Percentiles rank a stretch among this genome's conserved stretches.
phyloP scores from a whole-genome alignment of 495 filamentous ascomycete species.

The Lineolata rhizophorae region DNA sequence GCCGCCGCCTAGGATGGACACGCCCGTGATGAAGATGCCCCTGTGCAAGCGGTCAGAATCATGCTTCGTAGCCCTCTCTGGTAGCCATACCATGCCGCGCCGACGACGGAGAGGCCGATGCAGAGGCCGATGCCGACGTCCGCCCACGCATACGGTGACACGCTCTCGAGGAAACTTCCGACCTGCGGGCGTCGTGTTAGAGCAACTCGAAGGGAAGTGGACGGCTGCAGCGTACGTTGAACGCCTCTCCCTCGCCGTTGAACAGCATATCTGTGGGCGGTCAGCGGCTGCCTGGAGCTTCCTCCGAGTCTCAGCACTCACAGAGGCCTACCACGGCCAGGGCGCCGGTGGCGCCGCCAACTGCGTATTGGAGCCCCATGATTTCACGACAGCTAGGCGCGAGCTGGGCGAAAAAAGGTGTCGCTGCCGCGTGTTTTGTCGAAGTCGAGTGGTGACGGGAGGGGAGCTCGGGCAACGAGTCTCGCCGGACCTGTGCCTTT shows the following conservation, averaged over 20 bases:
- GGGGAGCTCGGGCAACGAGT: no score
- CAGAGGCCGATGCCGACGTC: conserved; percentile 78
- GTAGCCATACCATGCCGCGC: conserved; percentile 77
- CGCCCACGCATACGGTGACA: conserved; percentile 91
- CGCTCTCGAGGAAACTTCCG: conserved; percentile 79
- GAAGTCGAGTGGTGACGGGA: no score
- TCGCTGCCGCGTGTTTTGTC: no score
- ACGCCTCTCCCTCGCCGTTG: conserved; percentile 82
- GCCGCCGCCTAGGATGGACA: conserved; percentile 93
- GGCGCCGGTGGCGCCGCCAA: conserved; percentile 44
- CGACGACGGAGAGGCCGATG: conserved; percentile 86
- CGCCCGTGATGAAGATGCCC: conserved; percentile 98
- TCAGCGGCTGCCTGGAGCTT: conserved; percentile 13
- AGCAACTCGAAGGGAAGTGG: conserved; percentile 2
- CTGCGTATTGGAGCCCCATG: conserved; percentile 35
- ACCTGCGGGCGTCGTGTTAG: conserved; percentile 32
- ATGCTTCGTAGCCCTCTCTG: neutral
- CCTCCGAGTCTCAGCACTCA: conserved; percentile 25
- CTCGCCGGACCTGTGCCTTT: no score
- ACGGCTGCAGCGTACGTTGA: conserved; percentile 49
- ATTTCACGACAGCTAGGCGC: no score
- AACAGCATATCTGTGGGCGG: conserved; percentile 76
- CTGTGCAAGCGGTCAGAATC: conserved; percentile 25
- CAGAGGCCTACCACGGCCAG: conserved; percentile 74
- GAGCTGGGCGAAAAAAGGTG: no score